Conservation (phyloP, 2,329 filamentous ascomycete species). For the Penicillium sp. region DNA sequence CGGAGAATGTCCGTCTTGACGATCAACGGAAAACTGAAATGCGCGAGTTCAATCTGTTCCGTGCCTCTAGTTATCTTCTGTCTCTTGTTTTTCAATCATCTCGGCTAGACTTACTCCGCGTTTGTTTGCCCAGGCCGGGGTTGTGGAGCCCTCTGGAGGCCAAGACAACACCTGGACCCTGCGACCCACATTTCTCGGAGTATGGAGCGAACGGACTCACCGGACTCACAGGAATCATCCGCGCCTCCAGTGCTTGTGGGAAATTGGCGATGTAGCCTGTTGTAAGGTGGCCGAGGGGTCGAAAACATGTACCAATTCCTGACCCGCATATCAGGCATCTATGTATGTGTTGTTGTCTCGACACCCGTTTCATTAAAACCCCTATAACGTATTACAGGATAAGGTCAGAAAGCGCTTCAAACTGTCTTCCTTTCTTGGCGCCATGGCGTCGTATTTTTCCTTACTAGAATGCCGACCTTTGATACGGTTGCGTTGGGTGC, state of each 20-base stretch:
- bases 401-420: no score
- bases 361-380: no score
- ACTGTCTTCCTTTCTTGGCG: no score
- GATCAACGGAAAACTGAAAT: not conserved
- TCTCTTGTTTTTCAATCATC: not conserved
- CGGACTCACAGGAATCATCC: not conserved
- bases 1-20: not conserved
- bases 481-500: no score
- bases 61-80: not conserved
- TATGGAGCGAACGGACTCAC: not conserved
- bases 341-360: no score
- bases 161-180: conserved; percentile 2
- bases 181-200: conserved; percentile 9
- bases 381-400: no score
- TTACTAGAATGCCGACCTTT: no score
- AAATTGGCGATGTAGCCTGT: no score
- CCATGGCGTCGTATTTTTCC: no score
- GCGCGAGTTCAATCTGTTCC: not conserved
- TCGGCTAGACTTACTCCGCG: conserved; percentile 5
- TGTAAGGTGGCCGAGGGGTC: no score
- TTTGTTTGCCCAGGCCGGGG: conserved; percentile 8
- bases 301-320: no score
- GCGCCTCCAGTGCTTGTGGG: not conserved
- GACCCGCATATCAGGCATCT: no score
- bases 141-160: conserved; percentile 7